Conservation (phyloP, 1,284 basidiomycete species). For the Agroathelia rolfsii region DNA sequence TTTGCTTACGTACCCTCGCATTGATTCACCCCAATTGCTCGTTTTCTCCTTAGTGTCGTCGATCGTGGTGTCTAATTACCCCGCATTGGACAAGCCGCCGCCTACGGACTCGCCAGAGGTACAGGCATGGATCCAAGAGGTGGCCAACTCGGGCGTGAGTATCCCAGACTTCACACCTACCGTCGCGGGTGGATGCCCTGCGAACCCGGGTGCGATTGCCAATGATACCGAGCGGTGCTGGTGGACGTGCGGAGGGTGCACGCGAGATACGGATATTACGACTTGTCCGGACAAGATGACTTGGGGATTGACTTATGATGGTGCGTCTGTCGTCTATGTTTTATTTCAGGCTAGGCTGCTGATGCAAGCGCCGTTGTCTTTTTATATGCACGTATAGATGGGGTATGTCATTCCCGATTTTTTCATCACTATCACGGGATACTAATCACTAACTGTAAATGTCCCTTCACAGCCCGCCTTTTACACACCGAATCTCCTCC, state of each 20-base stretch:
- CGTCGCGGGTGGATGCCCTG: constrained; percentile 49
- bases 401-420: no score
- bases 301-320: constrained; percentile 69
- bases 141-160: constrained; percentile 38
- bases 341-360: no score
- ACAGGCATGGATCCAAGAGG: constrained; percentile 62
- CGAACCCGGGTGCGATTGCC: constrained; percentile 48
- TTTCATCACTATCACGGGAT: no score
- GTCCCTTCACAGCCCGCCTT: constrained; percentile 70
- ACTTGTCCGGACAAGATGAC: constrained; percentile 63
- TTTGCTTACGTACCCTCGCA: neutral
- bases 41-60: constrained; percentile 24
- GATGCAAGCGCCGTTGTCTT: no score
- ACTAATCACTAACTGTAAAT: no score
- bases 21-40: no score
- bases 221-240: constrained; percentile 54
- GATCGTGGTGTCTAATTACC: constrained; percentile 49
- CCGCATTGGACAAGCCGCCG: constrained; percentile 57
- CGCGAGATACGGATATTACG: constrained; percentile 55
- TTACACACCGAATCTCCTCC: constrained; percentile 69
- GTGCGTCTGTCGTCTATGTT: no score
- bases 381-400: no score
- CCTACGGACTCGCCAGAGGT: constrained; percentile 62
- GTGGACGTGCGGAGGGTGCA: constrained; percentile 84
- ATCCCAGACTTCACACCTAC: constrained; percentile 46